Evolutionary conservation across 257 asterid species (phyloP), one percentile per base, ranked within the genome.

Genomic region (Solanum corneliomulleri): DNA sequence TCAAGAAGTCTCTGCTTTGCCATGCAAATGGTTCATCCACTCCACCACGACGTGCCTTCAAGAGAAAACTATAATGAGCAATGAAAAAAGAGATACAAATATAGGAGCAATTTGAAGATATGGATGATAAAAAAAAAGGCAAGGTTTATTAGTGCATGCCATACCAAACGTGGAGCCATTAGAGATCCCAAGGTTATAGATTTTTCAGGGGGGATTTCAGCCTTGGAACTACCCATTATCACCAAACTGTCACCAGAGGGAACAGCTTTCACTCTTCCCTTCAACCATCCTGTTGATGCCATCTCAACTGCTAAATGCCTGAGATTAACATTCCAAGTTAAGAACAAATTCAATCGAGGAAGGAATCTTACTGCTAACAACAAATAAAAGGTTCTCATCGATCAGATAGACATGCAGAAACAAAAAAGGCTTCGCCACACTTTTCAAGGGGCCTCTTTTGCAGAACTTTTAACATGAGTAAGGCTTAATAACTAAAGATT

Each of bases 1-100:
- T 91, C 85, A 97, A 91, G 90, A 86, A 96, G 85, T 97, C 99
- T 88, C 96, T 91, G 92, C 99, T 96, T 76, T 93, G 95, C 99
- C 99, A 97, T 87, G 99, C 99, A 94, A 95, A 97, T 64, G 99
- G 96, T 90, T 97, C 99, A 88, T 97, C 99, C 66, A 89, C 35
- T 6, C 97, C 95, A 86, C 99, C 98, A 89, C 99, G 91, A 56
- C 96, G 95, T 82, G 98, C 98, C 97, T 97, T 89, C 45, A 89
- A 82, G 66, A 15, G n/a, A 80, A 80, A 80, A 8, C 84, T 27
- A 45, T 25, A 45, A 27, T 80, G 27, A 80, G 68, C 25, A 15
- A 45, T 27, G 66, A 47, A 27, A 47, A 47, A 27, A 27, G 66
- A 45, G 37, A 75, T 23, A 21, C 82, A 75, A n/a, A 21, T 75